Percentiles rank a stretch among this genome's conserved stretches.
Conservation (phyloP, 306 rosid genomes). For the Lotus japonicus region DNA sequence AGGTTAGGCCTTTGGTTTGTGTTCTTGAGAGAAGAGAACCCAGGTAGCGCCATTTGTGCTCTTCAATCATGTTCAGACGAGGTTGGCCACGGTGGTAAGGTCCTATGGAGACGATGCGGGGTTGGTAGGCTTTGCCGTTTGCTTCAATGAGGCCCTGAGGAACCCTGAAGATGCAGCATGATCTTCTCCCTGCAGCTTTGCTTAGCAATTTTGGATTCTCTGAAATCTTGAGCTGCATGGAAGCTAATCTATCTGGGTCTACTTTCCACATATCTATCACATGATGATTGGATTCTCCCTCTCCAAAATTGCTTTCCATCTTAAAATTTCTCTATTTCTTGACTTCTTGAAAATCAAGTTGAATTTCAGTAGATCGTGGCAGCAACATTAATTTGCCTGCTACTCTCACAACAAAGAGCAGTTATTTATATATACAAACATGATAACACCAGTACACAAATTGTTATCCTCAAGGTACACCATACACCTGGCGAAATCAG, state of each 20-base stretch:
- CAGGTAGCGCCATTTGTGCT: constrained; percentile 53
- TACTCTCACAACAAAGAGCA: no score
- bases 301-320: constrained; percentile 13
- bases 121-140: constrained; percentile 49
- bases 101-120: constrained; percentile 63
- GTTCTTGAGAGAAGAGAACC: constrained; percentile 36
- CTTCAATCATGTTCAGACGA: constrained; percentile 46
- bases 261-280: constrained; percentile 18
- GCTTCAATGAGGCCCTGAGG: constrained; percentile 41
- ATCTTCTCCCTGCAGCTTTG: constrained; percentile 38
- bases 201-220: constrained; percentile 44
- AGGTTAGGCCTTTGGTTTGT: neutral
- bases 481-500: no score
- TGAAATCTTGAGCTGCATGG: constrained; percentile 35
- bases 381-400: no score
- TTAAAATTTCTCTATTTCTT: neutral
- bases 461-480: no score
- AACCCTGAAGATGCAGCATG: constrained; percentile 49
- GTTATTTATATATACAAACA: no score
- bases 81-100: constrained; percentile 46
- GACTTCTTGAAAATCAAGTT: no score
- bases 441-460: no score
- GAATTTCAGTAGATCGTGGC: no score
- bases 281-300: neutral
- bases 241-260: constrained; percentile 28